These are phyloP conservation scores for Kitagawia praeruptora DNA, from an alignment of 129 eudicot genomes.

Conservation along the genomic window DNA sequence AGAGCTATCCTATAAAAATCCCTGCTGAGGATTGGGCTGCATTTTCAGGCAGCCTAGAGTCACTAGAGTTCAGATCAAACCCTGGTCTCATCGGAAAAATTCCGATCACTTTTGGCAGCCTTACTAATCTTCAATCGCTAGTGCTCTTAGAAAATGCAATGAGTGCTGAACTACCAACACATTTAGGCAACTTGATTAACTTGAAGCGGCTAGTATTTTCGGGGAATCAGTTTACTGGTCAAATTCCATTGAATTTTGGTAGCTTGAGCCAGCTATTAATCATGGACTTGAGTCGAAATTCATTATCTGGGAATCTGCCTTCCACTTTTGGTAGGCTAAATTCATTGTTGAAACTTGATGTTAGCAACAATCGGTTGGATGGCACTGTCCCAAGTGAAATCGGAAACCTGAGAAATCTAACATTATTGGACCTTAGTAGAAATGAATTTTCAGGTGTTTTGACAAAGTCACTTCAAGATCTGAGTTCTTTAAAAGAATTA, in stretches of 20 bases:
- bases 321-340: constrained; percentile 12
- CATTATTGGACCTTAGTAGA: constrained; percentile 32
- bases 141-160: constrained; percentile 33
- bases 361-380: constrained; percentile 19
- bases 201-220: constrained; percentile 21
- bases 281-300: constrained; percentile 21
- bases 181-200: constrained; percentile 23
- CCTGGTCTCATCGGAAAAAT: constrained; percentile 29
- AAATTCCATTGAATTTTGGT: constrained; percentile 15
- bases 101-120: constrained; percentile 22
- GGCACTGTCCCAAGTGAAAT: constrained; percentile 28
- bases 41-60: constrained; percentile 20
- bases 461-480: constrained; percentile 15
- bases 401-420: constrained; percentile 21
- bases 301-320: constrained; percentile 17
- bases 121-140: constrained; percentile 26
- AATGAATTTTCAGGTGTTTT: constrained; percentile 35
- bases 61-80: constrained; percentile 35
- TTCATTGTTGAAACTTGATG: constrained; percentile 24
- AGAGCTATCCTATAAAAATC: constrained; percentile 12
- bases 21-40: constrained; percentile 24
- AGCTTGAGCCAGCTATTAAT: constrained; percentile 19
- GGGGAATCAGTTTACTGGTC: constrained; percentile 14
- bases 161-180: constrained; percentile 20
- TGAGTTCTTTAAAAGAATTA: constrained; percentile 20